A percentile compares a stretch with the other conserved stretches of the same genome.
Conservation (phyloP, 2,329 filamentous ascomycete genomes). For the Fusarium luffae region DNA sequence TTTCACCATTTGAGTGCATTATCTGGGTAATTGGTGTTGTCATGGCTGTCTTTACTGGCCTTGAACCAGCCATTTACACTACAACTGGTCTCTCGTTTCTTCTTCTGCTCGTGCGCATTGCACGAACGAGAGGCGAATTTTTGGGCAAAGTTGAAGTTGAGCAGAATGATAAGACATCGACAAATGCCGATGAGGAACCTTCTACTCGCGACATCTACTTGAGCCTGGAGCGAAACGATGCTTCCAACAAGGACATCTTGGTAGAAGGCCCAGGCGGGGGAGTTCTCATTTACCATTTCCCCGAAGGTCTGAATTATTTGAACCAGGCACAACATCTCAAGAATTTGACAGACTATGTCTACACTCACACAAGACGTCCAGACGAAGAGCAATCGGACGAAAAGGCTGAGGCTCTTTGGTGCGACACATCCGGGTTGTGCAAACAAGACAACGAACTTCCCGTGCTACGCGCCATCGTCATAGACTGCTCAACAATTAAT, state of each 20-base stretch:
- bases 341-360: conserved; percentile 44
- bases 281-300: conserved; percentile 64
- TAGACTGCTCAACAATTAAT: conserved; percentile 69
- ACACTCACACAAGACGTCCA: conserved; percentile 53
- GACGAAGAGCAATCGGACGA: conserved; percentile 51
- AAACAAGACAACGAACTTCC: conserved; percentile 50
- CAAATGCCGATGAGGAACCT: too few relatives aligned
- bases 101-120: conserved; percentile 58
- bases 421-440: conserved; percentile 53
- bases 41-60: conserved; percentile 60
- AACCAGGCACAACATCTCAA: conserved; percentile 63
- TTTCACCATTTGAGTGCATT: conserved; percentile 77
- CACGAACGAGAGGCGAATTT: conserved; percentile 60
- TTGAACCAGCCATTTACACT: conserved; percentile 63
- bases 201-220: conserved; percentile 53
- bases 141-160: conserved; percentile 53
- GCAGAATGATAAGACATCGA: not conserved
- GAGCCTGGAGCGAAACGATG: conserved; percentile 55
- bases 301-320: conserved; percentile 63
- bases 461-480: conserved; percentile 63
- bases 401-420: conserved; percentile 64
- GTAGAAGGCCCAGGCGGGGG: conserved; percentile 59
- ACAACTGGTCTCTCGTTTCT: conserved; percentile 57
- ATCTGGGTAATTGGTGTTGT: conserved; percentile 82
- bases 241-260: conserved; percentile 57